These are phyloP conservation scores for Zymoseptoria ardabiliae DNA, from an alignment of 2,329 filamentous ascomycete genomes.

Conservation along the genomic window DNA sequence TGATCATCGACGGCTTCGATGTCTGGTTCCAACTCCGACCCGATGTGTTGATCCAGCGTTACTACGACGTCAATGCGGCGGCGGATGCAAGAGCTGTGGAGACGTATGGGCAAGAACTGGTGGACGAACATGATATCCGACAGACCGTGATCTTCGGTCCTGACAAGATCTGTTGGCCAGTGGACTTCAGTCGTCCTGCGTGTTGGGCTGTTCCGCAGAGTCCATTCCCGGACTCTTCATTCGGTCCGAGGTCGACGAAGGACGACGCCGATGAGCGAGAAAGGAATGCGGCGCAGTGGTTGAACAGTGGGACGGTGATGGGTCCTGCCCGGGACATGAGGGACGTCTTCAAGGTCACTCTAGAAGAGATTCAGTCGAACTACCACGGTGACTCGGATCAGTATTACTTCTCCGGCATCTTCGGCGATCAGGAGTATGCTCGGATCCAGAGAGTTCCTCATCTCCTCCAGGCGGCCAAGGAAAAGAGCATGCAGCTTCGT, in stretches of 20 bases:
- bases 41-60: slow-evolving; percentile 55
- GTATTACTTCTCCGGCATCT: slow-evolving; percentile 45
- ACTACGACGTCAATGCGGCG: slow-evolving; percentile 48
- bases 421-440: slow-evolving; percentile 45
- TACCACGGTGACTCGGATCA: slow-evolving; percentile 31
- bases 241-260: slow-evolving; percentile 31
- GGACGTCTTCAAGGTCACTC: slow-evolving; percentile 30
- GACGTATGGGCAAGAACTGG: slow-evolving; percentile 1
- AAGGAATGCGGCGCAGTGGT: slow-evolving; percentile 28
- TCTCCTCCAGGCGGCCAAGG: slow-evolving; percentile 23
- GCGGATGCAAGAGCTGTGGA: slow-evolving; percentile 40
- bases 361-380: slow-evolving; percentile 32
- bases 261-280: slow-evolving; percentile 34
- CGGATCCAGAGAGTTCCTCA: slow-evolving; percentile 6
- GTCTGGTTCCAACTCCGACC: slow-evolving; percentile 59
- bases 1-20: slow-evolving; percentile 58
- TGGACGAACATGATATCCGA: slow-evolving; percentile 4
- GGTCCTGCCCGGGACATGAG: slow-evolving; percentile 30
- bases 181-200: slow-evolving; percentile 16
- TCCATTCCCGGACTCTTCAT: slow-evolving; percentile 13
- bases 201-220: slow-evolving; percentile 26
- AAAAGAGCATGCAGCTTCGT: slow-evolving; percentile 7
- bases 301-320: slow-evolving; percentile 35
- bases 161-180: slow-evolving; percentile 28
- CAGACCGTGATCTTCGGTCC: slow-evolving; percentile 26